Base-by-base conservation (phyloP, 192 early-diverging fungal genomes). In the Coemansia sp. region DNA sequence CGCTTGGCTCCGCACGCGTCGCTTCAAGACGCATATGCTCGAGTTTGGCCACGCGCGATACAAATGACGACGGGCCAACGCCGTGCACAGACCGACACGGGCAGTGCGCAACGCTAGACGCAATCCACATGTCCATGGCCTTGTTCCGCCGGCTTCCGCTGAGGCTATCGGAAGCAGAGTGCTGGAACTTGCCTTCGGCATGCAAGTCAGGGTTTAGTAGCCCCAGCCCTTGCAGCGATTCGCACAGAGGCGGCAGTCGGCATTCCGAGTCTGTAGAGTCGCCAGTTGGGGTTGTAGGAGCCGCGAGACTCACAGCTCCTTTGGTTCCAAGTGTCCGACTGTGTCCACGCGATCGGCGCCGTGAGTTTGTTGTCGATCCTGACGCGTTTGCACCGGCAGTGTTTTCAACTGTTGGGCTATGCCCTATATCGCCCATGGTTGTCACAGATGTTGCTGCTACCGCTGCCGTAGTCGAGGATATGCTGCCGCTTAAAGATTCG, bases 91-190 rank as follows among this genome's bases (percentile, higher is more conserved):
- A 7, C 37, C 73, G 66, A 18, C 73, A 77, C 0, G 73, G 73
- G 26, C 73, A 77, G 48, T 70, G 73, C 16, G 73, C 73, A 1
- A 70, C 73, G 53, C 73, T 77, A 5, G 59, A 65, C 23, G 53
- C 55, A 0, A 77, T 59, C 73, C 73, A 77, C 20, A 52, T 37
- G n/a, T 70, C 67, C n/a, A 70, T 18, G 13, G 23, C 19, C 21
- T 47, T 47, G 45, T 26, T 26, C 5, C 45, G 45, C 45, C 45
- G 45, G 15, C 49, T 55, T 55, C 7, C 57, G 38, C 7, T 56
- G 54, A 46, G 26, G 48, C 11, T n/a, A 39, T 18, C 30, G 3
- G 10, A 28, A 5, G 14, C 30, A 31, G 52, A n/a, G 23, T 5
- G 45, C 6, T 23, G 37, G 20, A 23, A 16, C 23, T n/a, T n/a